These are phyloP conservation scores for Pelargonium citronellum DNA, from an alignment of 441 rosid species.

Conservation along the genomic window DNA sequence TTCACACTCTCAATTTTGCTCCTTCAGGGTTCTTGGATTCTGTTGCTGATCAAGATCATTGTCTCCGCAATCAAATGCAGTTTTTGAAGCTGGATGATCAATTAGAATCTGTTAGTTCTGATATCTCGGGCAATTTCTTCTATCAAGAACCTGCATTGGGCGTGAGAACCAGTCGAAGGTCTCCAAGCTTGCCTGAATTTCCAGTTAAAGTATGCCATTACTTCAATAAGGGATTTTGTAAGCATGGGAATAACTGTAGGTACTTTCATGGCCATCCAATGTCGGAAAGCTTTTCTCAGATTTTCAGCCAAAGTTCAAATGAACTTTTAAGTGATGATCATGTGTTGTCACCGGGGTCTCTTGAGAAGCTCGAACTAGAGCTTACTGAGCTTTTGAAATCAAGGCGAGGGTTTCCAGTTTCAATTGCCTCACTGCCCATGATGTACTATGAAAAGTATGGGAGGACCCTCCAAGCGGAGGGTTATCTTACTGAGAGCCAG, in stretches of 20 bases:
- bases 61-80: slow-evolving; percentile 23
- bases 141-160: slow-evolving; percentile 38
- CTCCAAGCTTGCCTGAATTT: slow-evolving; percentile 67
- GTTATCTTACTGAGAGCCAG: slow-evolving; percentile 93
- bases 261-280: slow-evolving; percentile 62
- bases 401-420: slow-evolving; percentile 70
- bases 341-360: slow-evolving; percentile 46
- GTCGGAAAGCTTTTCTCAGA: slow-evolving; percentile 40
- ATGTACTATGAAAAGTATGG: slow-evolving; percentile 76
- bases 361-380: slow-evolving; percentile 74
- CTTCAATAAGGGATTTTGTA: slow-evolving; percentile 73
- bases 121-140: slow-evolving; percentile 29
- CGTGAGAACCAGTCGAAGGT: slow-evolving; percentile 52
- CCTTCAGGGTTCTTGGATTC: slow-evolving; percentile 27
- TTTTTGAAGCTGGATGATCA: slow-evolving; percentile 46
- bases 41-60: slow-evolving; percentile 11
- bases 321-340: slow-evolving; percentile 50
- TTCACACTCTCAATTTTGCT: slow-evolving; percentile 25
- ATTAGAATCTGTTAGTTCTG: slow-evolving; percentile 39
- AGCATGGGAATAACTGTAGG: slow-evolving; percentile 80
- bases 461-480: slow-evolving; percentile 86
- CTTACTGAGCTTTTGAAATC: slow-evolving; percentile 64
- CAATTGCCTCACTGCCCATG: slow-evolving; percentile 88
- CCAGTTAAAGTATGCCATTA: slow-evolving; percentile 80
- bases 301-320: slow-evolving; percentile 32